Evolutionary conservation across 805 yeast species (phyloP).

Genomic region (Metschnikowia anglica): DNA sequence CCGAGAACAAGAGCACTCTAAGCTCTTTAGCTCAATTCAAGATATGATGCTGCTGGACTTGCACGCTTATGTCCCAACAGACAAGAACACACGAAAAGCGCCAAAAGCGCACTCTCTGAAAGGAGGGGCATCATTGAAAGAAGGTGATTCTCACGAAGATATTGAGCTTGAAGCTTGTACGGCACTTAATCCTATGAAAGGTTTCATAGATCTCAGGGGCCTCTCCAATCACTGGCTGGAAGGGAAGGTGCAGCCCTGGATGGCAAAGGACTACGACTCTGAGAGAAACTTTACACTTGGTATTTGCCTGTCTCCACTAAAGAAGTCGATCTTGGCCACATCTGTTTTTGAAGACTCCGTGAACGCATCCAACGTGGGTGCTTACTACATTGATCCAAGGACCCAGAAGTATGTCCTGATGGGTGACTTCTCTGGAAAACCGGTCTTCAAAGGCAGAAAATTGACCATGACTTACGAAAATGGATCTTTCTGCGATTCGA

Average conservation of each 20-base stretch:
- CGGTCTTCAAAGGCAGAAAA: constrained; percentile 70
- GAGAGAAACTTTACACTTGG: constrained; percentile 72
- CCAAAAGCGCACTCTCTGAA: background rate
- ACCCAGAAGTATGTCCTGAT: constrained; percentile 49
- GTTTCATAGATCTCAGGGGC: constrained; percentile 53
- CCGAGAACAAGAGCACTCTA: constrained; percentile 8
- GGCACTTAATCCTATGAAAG: constrained; percentile 39
- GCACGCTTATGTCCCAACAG: constrained; percentile 1
- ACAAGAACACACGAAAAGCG: background rate
- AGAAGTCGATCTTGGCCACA: constrained; percentile 25
- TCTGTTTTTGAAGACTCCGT: constrained; percentile 38
- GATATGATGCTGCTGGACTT: constrained; percentile 11
- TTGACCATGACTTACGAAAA: constrained; percentile 65
- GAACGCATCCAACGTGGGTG: constrained; percentile 53
- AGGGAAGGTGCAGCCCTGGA: constrained; percentile 53
- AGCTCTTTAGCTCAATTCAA: constrained; percentile 14
- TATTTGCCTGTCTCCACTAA: constrained; percentile 60
- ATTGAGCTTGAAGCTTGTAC: constrained; percentile 40
- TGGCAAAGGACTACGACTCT: constrained; percentile 67
- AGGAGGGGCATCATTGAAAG: background rate
- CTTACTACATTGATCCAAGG: constrained; percentile 48
- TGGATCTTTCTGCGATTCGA: constrained; percentile 57
- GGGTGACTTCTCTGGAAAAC: constrained; percentile 61
- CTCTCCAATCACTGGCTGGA: constrained; percentile 48
- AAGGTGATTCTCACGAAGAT: constrained; percentile 6